These are phyloP conservation scores for Blastocrithidia nonstop DNA, from an alignment of 208 protist species.

Conservation along the genomic window DNA sequence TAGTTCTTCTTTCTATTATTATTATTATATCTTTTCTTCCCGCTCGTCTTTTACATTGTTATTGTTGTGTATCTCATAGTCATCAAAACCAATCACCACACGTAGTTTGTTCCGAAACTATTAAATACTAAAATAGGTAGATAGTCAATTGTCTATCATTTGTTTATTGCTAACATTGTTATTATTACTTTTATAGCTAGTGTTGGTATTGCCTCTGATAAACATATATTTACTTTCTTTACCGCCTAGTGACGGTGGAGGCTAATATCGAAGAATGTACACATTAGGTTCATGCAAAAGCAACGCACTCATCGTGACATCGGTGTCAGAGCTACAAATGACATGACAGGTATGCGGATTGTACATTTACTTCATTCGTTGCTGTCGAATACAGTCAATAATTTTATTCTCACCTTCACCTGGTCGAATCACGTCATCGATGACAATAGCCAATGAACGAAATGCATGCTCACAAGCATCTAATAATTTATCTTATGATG, in stretches of 20 bases:
- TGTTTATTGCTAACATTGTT: background rate
- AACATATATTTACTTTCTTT: constrained; percentile 10
- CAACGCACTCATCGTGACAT: constrained; percentile 96
- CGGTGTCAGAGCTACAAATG: constrained; percentile 98
- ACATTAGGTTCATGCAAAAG: constrained; percentile 96
- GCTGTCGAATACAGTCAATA: constrained; percentile 57
- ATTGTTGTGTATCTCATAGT: background rate
- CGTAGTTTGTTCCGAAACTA: constrained; percentile 57
- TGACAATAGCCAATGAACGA: constrained; percentile 73
- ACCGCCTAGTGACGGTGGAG: constrained; percentile 25
- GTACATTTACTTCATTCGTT: constrained; percentile 82
- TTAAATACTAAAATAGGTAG: constrained; percentile 79
- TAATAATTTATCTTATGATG: too few relatives aligned
- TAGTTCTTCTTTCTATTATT: too few relatives aligned
- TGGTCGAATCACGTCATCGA: constrained; percentile 89
- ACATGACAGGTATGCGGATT: constrained; percentile 94
- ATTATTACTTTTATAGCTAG: background rate
- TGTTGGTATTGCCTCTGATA: constrained; percentile 1
- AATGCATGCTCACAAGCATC: too few relatives aligned
- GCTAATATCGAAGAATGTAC: constrained; percentile 93
- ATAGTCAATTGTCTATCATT: constrained; percentile 46
- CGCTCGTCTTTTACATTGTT: background rate
- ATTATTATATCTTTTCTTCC: background rate
- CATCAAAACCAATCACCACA: constrained; percentile 13
- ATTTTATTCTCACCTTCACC: constrained; percentile 95